Base-by-base conservation (phyloP, 352 stramenopile species). In the Globisporangium recalcitrans region DNA sequence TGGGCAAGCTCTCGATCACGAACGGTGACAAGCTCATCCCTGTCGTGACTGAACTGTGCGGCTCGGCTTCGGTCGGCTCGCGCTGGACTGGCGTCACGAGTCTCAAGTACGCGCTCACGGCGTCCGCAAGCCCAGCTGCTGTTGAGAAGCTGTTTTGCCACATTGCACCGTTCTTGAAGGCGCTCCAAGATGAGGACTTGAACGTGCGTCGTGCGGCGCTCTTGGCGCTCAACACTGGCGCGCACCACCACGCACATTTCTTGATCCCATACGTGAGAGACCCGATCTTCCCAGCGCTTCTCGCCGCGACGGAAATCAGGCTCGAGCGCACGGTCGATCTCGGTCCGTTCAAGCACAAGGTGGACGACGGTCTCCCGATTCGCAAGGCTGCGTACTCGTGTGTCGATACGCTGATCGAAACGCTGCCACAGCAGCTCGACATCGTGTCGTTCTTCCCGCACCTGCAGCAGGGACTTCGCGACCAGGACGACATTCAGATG, bases 291-390 rank as follows among this genome's bases (percentile, higher is more conserved):
- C 95, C 96, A 21, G 72, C 88, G 13, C 78, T 99, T 3, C 87
- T 98, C 36, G 85, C 88, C 55, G 79, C 84, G 16, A 93, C 96
- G 24, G 79, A 97, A 52, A 83, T 99, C 21, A 98, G 98, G 70
- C 71, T 99, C 59, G 91, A 99, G 68, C 87, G 97, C 31, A 92
- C 97, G 34, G 96, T 99, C 36, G 96, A 99, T 72, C 84, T 99
- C 54, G 97, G 97, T 57, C 97, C 97, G 22, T 99, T 99, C 78
- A 99, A 98, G 70, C 97, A 99, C 71, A 98, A 97, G 62, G 96
- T 99, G 31, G 87, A 96, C 57, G 87, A 96, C 69, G 87, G 84
- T 1, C 71, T 96, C 14, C 80, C 85, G 51, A 70, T 96, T 51
- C 87, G 87, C 44, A 96, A 96, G 71, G 91, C 96, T 29, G 85